These are phyloP conservation scores for Umbelopsis ramanniana DNA, from an alignment of 192 early-diverging fungal species.

Conservation along the genomic window DNA sequence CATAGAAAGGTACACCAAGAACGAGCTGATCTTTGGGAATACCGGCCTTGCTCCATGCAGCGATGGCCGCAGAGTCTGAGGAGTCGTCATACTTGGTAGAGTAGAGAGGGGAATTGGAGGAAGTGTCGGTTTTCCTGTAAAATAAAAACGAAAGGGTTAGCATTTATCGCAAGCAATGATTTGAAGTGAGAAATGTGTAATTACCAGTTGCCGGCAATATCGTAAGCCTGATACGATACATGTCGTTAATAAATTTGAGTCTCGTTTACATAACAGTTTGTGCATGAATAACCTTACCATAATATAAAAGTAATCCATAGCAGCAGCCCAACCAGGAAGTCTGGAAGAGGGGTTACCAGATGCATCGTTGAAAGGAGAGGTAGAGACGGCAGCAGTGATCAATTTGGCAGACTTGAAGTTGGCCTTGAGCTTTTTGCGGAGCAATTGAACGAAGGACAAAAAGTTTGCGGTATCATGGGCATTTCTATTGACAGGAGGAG, in stretches of 20 bases:
- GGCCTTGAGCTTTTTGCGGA: conserved; percentile 34
- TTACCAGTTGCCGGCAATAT: conserved; percentile 32
- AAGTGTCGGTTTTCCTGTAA: conserved; percentile 22
- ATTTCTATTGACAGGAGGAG: conserved; percentile 13
- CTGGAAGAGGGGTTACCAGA: conserved; percentile 19
- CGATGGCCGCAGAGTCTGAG: conserved; percentile 24
- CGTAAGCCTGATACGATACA: conserved; percentile 23
- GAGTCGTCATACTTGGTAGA: neutral
- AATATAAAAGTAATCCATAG: conserved; percentile 31
- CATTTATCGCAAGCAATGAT: conserved; percentile 14
- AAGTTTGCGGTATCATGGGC: conserved; percentile 48
- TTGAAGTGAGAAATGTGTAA: neutral
- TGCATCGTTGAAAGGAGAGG: conserved; percentile 38
- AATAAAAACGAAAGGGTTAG: conserved; percentile 22
- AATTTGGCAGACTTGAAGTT: conserved; percentile 32
- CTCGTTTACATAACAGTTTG: neutral
- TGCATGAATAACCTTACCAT: conserved; percentile 22
- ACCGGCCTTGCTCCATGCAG: conserved; percentile 37
- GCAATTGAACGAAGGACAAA: conserved; percentile 37
- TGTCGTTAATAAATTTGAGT: neutral
- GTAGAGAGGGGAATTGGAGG: conserved; percentile 34
- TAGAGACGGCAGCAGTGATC: conserved; percentile 45
- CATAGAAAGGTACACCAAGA: conserved; percentile 52
- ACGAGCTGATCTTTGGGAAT: conserved; percentile 36
- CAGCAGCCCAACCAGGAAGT: conserved; percentile 26